A percentile compares a stretch with the other conserved stretches of the same genome.
Conservation (phyloP, 2,329 filamentous ascomycete species). For the Claviceps humidiphila region DNA sequence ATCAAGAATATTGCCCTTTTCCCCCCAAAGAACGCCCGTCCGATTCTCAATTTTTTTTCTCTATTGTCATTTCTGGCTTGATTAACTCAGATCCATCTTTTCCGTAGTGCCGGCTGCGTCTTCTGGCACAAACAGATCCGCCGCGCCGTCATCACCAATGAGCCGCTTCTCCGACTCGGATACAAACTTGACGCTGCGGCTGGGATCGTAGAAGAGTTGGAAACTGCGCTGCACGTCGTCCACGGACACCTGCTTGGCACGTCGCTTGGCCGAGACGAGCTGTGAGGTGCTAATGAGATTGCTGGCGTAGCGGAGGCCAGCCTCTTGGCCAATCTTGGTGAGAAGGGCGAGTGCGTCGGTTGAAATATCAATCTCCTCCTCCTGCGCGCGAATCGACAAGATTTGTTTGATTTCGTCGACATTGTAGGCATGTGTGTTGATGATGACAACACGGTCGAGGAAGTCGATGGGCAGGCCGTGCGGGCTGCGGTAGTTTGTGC, state of each 20-base stretch:
- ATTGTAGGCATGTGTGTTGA: constrained; percentile 79
- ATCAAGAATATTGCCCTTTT: not conserved
- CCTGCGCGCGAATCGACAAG: constrained; percentile 78
- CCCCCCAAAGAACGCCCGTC: constrained; percentile 2
- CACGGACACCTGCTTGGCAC: constrained; percentile 68
- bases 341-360: constrained; percentile 82
- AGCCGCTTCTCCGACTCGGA: constrained; percentile 81
- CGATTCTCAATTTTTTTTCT: not conserved
- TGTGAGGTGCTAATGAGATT: constrained; percentile 94
- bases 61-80: not conserved
- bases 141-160: constrained; percentile 73
- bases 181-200: constrained; percentile 81
- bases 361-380: constrained; percentile 88
- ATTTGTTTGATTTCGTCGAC: constrained; percentile 85
- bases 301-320: constrained; percentile 87
- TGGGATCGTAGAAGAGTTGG: constrained; percentile 83
- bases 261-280: constrained; percentile 73
- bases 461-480: constrained; percentile 94
- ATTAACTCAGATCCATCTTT: constrained; percentile 32
- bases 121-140: constrained; percentile 48
- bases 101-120: constrained; percentile 24
- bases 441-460: constrained; percentile 88
- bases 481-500: constrained; percentile 84
- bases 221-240: constrained; percentile 91
- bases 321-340: constrained; percentile 90